A percentile compares a stretch with the other conserved stretches of the same genome.
Evolutionary conservation across 441 rosid species (phyloP).

Genomic region (Biscutella laevigata): DNA sequence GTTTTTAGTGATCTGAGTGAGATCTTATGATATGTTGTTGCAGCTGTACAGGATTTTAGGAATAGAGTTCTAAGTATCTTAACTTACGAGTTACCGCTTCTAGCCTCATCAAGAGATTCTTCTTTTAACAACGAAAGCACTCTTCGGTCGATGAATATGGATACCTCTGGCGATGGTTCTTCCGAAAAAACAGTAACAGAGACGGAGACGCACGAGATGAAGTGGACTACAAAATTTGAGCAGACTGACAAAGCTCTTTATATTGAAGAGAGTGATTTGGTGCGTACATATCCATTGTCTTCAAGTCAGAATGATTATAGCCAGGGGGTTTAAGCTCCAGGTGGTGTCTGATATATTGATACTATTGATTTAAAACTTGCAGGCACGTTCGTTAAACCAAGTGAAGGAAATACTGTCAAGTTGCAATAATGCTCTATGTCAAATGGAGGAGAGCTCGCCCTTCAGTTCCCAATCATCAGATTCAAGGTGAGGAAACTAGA

Average conservation of each 20-base stretch:
- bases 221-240: slow-evolving; percentile 70
- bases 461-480: slow-evolving; percentile 38
- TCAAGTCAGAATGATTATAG: slow-evolving; percentile 7
- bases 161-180: slow-evolving; percentile 28
- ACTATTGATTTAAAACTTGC: slow-evolving; percentile 24
- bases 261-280: slow-evolving; percentile 77
- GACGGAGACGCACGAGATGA: slow-evolving; percentile 49
- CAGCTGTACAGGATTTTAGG: slow-evolving; percentile 80
- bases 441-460: slow-evolving; percentile 32
- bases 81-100: slow-evolving; percentile 61
- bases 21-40: slow-evolving; percentile 26
- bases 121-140: slow-evolving; percentile 40
- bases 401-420: slow-evolving; percentile 69
- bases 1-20: slow-evolving; percentile 1
- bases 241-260: slow-evolving; percentile 65
- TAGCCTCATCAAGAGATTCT: slow-evolving; percentile 51
- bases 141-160: slow-evolving; percentile 13
- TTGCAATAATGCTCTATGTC: slow-evolving; percentile 67
- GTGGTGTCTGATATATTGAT: not conserved
- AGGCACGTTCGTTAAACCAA: slow-evolving; percentile 69
- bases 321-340: not conserved
- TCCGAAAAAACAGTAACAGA: slow-evolving; percentile 29
- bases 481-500: slow-evolving; percentile 36
- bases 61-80: slow-evolving; percentile 66
- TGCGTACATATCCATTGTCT: slow-evolving; percentile 32